Evolutionary conservation across 2,329 filamentous ascomycete genomes (phyloP), one percentile per base, ranked within the genome.

Genomic region (Zymoseptoria pseudotritici): DNA sequence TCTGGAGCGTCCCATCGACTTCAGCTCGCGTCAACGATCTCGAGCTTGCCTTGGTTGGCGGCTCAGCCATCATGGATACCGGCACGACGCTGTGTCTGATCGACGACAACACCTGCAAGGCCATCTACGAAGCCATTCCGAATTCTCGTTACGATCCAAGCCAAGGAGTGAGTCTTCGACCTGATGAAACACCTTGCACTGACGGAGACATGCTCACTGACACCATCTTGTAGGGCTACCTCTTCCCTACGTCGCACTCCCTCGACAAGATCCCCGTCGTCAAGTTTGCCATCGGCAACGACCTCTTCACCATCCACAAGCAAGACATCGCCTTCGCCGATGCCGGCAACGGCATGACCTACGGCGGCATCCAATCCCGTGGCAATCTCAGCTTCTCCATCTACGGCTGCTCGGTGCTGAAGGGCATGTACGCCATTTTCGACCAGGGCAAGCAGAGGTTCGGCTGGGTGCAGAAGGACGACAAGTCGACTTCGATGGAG

Each of bases 11-110:
- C 70, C 70, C 78, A 5, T 88, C 85, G 1, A 74, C 79, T 7
- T 82, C 80, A 0, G 58, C 80, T 21, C 79, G 78, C 0, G 76
- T 90, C 63, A 84, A 84, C 65, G 85, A 83, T 59, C 77, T 81
- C 61, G 76, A 75, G 1, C 72, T 86, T 26, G 54, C 73, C 1
- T 77, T 80, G 9, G 70, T 75, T 2, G 79, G 78, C 54, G 89
- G 89, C 73, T 85, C 77, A 29, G 86, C 87, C 53, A 89, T 90
- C 65, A 84, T 82, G 36, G 88, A 90, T 71, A 90, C 87, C 0
- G 87, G 86, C 58, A 89, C 87, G 29, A 87, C 86, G 0, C 79
- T 90, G 55, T 82, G 82, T 1, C 78, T 90, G 31, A 78, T 90
- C 53, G 80, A 82, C 50, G 87, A 90, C 68, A 69, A 74, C 1